These are phyloP conservation scores for Xylariaceae sp. DNA, from an alignment of 2,329 filamentous ascomycete species.

Conservation along the genomic window DNA sequence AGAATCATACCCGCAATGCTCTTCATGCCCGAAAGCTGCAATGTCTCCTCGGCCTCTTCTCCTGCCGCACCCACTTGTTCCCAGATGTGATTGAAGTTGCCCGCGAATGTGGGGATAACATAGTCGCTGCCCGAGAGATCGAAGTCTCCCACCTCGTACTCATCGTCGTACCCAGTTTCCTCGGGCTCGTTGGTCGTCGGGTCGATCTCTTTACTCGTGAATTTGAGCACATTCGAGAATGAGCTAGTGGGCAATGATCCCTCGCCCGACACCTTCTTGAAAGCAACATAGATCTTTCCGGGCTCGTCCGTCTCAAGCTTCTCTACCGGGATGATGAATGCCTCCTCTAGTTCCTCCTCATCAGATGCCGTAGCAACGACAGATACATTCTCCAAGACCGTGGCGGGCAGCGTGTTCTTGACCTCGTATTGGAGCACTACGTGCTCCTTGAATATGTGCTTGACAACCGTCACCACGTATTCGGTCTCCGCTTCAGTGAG, in stretches of 20 bases:
- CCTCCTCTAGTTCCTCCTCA: slow-evolving; percentile 80
- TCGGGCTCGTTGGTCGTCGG: slow-evolving; percentile 91
- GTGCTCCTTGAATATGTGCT: slow-evolving; percentile 97
- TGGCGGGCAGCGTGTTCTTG: slow-evolving; percentile 93
- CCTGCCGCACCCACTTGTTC: slow-evolving; percentile 86
- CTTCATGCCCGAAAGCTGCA: slow-evolving; percentile 84
- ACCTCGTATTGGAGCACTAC: slow-evolving; percentile 94
- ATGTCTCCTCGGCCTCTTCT: slow-evolving; percentile 85
- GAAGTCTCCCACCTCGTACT: slow-evolving; percentile 94
- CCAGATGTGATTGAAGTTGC: slow-evolving; percentile 95
- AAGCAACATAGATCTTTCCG: slow-evolving; percentile 91
- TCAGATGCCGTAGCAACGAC: slow-evolving; percentile 76
- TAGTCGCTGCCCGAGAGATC: slow-evolving; percentile 91
- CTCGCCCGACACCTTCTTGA: slow-evolving; percentile 77
- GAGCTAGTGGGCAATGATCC: slow-evolving; percentile 71
- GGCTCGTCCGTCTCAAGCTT: slow-evolving; percentile 80
- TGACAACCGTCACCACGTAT: slow-evolving; percentile 89
- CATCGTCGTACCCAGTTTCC: slow-evolving; percentile 89
- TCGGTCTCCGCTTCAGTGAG: slow-evolving; percentile 96
- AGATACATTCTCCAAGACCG: slow-evolving; percentile 84
- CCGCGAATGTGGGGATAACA: slow-evolving; percentile 86
- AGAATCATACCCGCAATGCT: slow-evolving; percentile 75
- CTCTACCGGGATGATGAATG: slow-evolving; percentile 88
- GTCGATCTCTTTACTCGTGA: slow-evolving; percentile 97
- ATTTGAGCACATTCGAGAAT: slow-evolving; percentile 92